Evolutionary conservation across 768 basidiomycete genomes (phyloP).

Genomic region (Nidularia pulvinata): DNA sequence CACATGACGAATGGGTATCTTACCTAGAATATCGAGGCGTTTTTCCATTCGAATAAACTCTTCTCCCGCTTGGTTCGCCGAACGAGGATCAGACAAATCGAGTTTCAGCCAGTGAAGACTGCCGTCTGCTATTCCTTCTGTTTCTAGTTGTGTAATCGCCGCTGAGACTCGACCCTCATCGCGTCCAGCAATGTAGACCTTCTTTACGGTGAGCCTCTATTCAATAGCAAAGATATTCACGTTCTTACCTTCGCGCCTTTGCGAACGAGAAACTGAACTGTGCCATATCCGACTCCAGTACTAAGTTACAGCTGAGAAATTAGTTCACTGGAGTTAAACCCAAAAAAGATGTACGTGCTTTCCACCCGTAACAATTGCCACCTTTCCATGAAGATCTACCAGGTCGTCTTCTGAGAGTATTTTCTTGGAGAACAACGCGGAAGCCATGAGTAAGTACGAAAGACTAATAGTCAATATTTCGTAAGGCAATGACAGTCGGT

Average conservation of each 20-base stretch:
- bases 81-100: constrained; percentile 33
- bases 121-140: constrained; percentile 26
- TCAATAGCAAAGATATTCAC: constrained; percentile 2
- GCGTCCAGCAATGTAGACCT: constrained; percentile 27
- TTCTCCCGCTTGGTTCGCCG: constrained; percentile 28
- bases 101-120: constrained; percentile 30
- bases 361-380: constrained; percentile 49
- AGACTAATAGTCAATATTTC: too few species aligned
- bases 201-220: neutral
- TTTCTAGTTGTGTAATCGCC: constrained; percentile 28
- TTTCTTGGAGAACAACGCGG: neutral
- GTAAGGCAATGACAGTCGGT: too few species aligned
- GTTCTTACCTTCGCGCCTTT: constrained; percentile 37
- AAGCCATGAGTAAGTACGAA: too few species aligned
- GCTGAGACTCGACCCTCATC: constrained; percentile 22
- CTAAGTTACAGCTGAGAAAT: neutral
- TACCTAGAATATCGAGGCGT: constrained; percentile 43
- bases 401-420: constrained; percentile 33
- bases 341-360: constrained; percentile 24
- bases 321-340: neutral
- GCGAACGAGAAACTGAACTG: constrained; percentile 31
- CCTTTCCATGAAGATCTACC: constrained; percentile 42
- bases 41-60: constrained; percentile 33
- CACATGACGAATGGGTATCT: constrained; percentile 3
- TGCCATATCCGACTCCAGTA: constrained; percentile 32